These are phyloP conservation scores for Aleurites moluccanus DNA, from an alignment of 441 rosid species.

Conservation along the genomic window DNA sequence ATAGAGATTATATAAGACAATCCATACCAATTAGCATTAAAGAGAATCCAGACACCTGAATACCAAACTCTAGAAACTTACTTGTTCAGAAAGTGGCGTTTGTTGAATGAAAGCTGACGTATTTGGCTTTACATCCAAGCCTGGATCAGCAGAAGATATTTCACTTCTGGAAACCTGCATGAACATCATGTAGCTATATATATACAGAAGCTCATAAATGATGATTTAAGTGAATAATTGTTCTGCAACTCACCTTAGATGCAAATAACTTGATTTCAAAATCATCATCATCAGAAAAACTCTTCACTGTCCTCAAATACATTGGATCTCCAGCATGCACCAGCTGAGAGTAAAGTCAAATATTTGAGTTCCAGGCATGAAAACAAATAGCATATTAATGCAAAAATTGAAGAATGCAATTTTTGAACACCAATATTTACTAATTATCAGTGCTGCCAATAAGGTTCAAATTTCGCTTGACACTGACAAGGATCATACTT, in stretches of 20 bases:
- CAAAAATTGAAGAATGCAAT: slow-evolving; percentile 1
- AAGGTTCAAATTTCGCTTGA: slow-evolving; percentile 9
- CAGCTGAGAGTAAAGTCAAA: slow-evolving; percentile 45
- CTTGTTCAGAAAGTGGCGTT: slow-evolving; percentile 32
- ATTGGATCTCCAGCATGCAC: slow-evolving; percentile 62
- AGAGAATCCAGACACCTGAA: slow-evolving; percentile 3
- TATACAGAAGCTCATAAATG: slow-evolving; percentile 11
- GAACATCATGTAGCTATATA: slow-evolving; percentile 16
- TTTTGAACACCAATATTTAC: slow-evolving; percentile 7
- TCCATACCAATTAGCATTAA: background rate
- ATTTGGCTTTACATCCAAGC: slow-evolving; percentile 36
- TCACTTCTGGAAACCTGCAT: slow-evolving; percentile 52
- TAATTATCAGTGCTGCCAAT: slow-evolving; percentile 2
- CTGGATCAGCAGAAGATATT: slow-evolving; percentile 41
- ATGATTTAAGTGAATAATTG: slow-evolving; percentile 13
- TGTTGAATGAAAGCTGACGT: slow-evolving; percentile 33
- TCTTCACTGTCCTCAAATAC: slow-evolving; percentile 50
- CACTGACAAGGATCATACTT: slow-evolving; percentile 48
- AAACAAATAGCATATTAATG: background rate
- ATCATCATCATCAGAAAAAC: slow-evolving; percentile 54
- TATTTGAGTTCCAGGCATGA: slow-evolving; percentile 7
- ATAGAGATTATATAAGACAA: background rate
- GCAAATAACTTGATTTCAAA: slow-evolving; percentile 48
- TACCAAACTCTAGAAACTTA: slow-evolving; percentile 27
- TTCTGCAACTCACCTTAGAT: slow-evolving; percentile 47